Base-by-base conservation (phyloP, 257 asterid genomes). In the Jasminum sambac region DNA sequence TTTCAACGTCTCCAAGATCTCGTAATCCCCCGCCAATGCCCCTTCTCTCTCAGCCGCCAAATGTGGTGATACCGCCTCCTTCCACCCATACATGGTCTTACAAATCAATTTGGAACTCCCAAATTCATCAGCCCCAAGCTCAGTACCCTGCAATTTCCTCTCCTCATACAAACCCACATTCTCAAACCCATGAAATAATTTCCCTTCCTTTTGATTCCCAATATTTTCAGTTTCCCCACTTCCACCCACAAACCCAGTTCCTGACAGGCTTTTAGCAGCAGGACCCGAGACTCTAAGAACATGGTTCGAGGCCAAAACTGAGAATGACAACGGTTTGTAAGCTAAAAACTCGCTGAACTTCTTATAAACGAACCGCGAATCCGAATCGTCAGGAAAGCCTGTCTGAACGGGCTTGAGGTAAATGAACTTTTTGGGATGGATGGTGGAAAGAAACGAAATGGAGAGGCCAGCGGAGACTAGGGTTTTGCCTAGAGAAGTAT, bases 401-500 rank as follows among this genome's bases (percentile, higher is more conserved):
- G 99, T 95, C 82, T 95, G 99, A 66, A 91, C 16, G 30, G 99
- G 98, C 82, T 95, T 95, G 48, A 95, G 84, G 72, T 91, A 95
- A 12, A 88, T 14, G 63, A 91, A 88, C 74, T 77, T 88, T 78
- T 80, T 86, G 24, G 68, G 74, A 24, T 14, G 81, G 16, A 34
- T 23, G 68, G 89, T 30, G 43, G 74, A 82, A 50, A 91, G 86
- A 66, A 89, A 95, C 57, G 99, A 79, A 66, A 87, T 87, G 80
- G 98, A 87, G 55, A 95, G 93, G n/a, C 99, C 98, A 16, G 99
- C 88, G 12, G 99, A 95, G 75, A 95, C 97, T 5, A 95, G 90
- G 87, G 98, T 95, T 85, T 94, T 94, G 55, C 99, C 99, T 63
- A 91, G 83, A 69, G 96, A 90, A 63, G 97, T 95, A 84, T 89